Percentiles rank a stretch among this genome's conserved stretches.
Evolutionary conservation across 2,329 filamentous ascomycete genomes (phyloP).

Genomic region (Colletotrichum lindemuthianum): DNA sequence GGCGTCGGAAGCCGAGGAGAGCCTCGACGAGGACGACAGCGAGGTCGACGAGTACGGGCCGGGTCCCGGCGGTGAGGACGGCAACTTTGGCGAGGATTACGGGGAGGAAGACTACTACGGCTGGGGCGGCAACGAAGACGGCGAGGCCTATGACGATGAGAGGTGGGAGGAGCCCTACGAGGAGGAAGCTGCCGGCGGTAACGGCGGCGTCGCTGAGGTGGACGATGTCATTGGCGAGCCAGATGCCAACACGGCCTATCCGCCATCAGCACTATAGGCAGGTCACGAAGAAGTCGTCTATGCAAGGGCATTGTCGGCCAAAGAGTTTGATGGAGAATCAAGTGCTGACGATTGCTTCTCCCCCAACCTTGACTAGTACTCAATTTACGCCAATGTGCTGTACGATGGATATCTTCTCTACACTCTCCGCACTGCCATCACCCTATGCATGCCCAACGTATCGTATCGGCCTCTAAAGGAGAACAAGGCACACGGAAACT

Average conservation of each 20-base stretch:
- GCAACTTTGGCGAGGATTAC: conserved; percentile 23
- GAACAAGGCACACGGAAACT: no score
- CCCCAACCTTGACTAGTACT: no score
- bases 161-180: conserved; percentile 35
- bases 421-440: no score
- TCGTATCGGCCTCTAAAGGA: no score
- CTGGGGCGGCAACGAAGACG: conserved; percentile 42
- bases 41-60: conserved; percentile 42
- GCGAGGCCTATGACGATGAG: conserved; percentile 39
- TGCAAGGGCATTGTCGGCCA: neutral
- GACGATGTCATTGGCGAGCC: conserved; percentile 1
- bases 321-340: no score
- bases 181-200: conserved; percentile 39
- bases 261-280: conserved; percentile 8
- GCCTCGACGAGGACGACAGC: conserved; percentile 46
- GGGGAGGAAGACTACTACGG: conserved; percentile 37
- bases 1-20: conserved; percentile 25
- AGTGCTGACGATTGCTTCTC: no score
- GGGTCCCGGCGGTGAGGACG: conserved; percentile 36
- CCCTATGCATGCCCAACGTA: no score
- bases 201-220: neutral
- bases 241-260: conserved; percentile 21
- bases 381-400: no score
- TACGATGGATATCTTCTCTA: no score
- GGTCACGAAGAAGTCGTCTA: neutral